Percentiles rank a stretch among this genome's conserved stretches.
These are phyloP conservation scores for Porogramme epimiltina DNA, from an alignment of 1,284 basidiomycete genomes.

Conservation along the genomic window DNA sequence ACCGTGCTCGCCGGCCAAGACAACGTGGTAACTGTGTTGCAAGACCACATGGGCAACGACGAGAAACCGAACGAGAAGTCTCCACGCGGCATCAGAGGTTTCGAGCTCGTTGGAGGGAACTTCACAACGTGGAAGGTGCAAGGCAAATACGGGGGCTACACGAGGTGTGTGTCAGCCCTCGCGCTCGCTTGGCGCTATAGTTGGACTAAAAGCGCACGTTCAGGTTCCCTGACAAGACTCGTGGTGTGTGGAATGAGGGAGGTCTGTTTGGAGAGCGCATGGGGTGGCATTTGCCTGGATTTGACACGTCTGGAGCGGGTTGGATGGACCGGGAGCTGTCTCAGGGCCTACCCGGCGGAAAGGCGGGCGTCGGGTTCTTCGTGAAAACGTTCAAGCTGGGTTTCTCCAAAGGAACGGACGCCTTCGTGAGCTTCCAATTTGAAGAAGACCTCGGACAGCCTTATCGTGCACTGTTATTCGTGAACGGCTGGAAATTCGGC, in stretches of 20 bases:
- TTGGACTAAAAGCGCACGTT: no score
- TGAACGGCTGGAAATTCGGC: slow-evolving; percentile 87
- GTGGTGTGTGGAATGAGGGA: slow-evolving; percentile 78
- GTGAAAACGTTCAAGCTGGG: slow-evolving; percentile 68
- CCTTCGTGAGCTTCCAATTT: slow-evolving; percentile 70
- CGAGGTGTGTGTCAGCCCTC: slow-evolving; percentile 56
- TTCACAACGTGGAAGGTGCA: slow-evolving; percentile 80
- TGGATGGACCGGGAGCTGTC: slow-evolving; percentile 60
- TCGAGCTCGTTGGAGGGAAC: slow-evolving; percentile 55
- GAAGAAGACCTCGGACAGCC: slow-evolving; percentile 45
- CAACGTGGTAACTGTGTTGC: slow-evolving; percentile 77
- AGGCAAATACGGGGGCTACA: slow-evolving; percentile 80
- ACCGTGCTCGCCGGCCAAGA: slow-evolving; percentile 52
- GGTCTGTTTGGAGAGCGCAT: slow-evolving; percentile 76
- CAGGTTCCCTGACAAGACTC: slow-evolving; percentile 69
- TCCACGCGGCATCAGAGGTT: slow-evolving; percentile 77
- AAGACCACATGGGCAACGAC: slow-evolving; percentile 82
- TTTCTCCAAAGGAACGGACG: slow-evolving; percentile 60
- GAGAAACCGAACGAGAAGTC: slow-evolving; percentile 58
- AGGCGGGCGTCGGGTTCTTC: slow-evolving; percentile 80
- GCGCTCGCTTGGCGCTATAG: no score
- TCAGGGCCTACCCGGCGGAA: slow-evolving; percentile 53
- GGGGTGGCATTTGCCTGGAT: slow-evolving; percentile 85
- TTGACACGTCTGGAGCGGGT: slow-evolving; percentile 57
- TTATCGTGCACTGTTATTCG: slow-evolving; percentile 73